These are phyloP conservation scores for Melaleuca quinquenervia DNA, from an alignment of 345 rosid genomes.

Conservation along the genomic window DNA sequence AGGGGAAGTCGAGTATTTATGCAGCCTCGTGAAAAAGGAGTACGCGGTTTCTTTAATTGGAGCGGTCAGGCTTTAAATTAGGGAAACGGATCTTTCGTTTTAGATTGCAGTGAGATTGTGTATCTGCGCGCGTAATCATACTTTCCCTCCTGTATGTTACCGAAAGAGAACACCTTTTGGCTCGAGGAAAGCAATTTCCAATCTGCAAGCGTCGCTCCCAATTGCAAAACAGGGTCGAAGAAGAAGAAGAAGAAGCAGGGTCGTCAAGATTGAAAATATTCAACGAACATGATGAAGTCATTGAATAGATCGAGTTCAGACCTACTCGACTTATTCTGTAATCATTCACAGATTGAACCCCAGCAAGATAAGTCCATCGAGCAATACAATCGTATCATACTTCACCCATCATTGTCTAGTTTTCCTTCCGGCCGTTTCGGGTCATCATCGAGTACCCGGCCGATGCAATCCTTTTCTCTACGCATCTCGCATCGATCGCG, in stretches of 20 bases:
- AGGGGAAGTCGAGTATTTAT: background rate
- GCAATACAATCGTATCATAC: background rate
- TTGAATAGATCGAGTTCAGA: background rate
- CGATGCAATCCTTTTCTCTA: background rate
- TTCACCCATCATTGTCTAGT: background rate
- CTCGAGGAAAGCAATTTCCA: background rate
- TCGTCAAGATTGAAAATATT: too few relatives aligned
- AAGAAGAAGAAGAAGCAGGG: too few relatives aligned
- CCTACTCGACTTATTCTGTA: background rate
- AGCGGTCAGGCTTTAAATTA: background rate
- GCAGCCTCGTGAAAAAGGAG: background rate
- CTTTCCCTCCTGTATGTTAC: background rate
- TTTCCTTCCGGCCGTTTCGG: background rate
- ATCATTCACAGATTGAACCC: background rate
- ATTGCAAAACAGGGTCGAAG: background rate
- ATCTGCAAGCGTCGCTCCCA: background rate
- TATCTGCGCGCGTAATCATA: background rate
- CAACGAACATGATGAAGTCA: background rate
- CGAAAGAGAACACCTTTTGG: too few relatives aligned
- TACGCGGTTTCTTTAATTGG: background rate
- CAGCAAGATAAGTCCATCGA: background rate
- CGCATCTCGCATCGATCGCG: background rate
- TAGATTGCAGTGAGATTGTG: background rate
- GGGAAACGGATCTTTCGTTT: background rate
- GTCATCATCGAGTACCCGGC: fast-evolving